Base-by-base conservation (phyloP, 2,329 filamentous ascomycete genomes). In the Cercospora zeina region DNA sequence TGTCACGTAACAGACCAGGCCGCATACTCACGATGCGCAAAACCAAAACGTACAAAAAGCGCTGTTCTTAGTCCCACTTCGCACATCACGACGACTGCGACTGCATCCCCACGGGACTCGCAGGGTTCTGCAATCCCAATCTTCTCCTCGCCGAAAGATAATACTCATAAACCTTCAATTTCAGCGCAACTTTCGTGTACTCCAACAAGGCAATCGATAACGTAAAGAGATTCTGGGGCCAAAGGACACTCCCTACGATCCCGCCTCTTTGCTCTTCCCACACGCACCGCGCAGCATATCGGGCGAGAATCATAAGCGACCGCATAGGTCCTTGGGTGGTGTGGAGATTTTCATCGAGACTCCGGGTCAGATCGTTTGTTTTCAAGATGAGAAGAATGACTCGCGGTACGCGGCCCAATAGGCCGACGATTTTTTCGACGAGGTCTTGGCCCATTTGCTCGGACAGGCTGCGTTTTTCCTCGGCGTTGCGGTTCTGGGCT, bases 351-450 rank as follows among this genome's bases (percentile, higher is more conserved):
- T 99, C 95, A 74, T 99, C 95, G 16, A 99, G 83, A 70, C 89
- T 95, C 67, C 95, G 87, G 14, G 95, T 99, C 39, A 99, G 80
- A 77, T 99, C 95, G 75, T 99, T 99, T 2, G 95, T 99, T 79
- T 99, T 99, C 65, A 99, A 83, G 68, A 99, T 97, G 30, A 99
- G 81, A 11, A 99, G 82, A 59, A 99, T 96, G 67, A 99, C 91
- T 49, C 92, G 83, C 0, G 95, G 95, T 6, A 99, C 93, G 70
- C 91, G 86, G 53, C 91, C 91, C 4, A 99, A 85, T 68, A 99
- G 81, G 68, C 93, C 88, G 7, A 99, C 91, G 6, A 99, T 82
- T 70, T 97, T 89, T 64, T 90, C 89, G 37, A 99, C 82, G 74
- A 99, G 85, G 19, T 70, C 69, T 59, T 97, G 91, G 53, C 92